Base-by-base conservation (phyloP, 2,329 filamentous ascomycete species). In the Septoria linicola region DNA sequence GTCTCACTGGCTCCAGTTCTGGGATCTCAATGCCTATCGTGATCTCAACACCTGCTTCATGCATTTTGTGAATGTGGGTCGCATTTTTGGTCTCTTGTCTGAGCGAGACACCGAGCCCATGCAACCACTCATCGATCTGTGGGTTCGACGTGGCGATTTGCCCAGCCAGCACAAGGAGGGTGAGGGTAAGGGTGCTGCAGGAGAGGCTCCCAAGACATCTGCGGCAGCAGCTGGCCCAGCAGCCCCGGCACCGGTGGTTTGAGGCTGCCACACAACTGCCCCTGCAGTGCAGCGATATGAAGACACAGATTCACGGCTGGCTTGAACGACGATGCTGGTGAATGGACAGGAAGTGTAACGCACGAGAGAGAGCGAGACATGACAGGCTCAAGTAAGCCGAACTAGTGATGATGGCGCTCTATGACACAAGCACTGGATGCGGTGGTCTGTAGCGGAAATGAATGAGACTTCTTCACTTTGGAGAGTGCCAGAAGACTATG, bases 61-160 rank as follows among this genome's bases (percentile, higher is more conserved):
- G 47, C 76, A 78, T 61, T 78, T 78, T 59, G 68, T 77, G 63
- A 78, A 77, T 54, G 76, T 78, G 41, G 93, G 90, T 49, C 91
- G 90, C 66, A 82, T 96, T 66, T 84, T 90, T 54, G 71, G 72
- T 11, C 64, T 97, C 74, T 81, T 97, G 55, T 87, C 87, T 61
- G 89, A 90, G 53, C 87, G 89, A 65, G 92, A 96, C 72, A 81
- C 95, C 63, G 91, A 96, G 77, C 92, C 92, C 17, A 96, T 97
- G 89, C 89, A 95, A 75, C 89, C 89, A 20, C 74, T 97, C 61
- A 88, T 97, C 61, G 90, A 96, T 65, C 80, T 96, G 41, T 96
- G 91, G 86, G 84, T 90, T 20, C 85, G 85, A 57, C 92, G 92
- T 66, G 90, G 91, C 53, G 88, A 91, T 20, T 87, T 97, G 62